phyloP scores from a whole-genome alignment of 2,329 filamentous ascomycete species.

The Cyclaneusma minus region DNA sequence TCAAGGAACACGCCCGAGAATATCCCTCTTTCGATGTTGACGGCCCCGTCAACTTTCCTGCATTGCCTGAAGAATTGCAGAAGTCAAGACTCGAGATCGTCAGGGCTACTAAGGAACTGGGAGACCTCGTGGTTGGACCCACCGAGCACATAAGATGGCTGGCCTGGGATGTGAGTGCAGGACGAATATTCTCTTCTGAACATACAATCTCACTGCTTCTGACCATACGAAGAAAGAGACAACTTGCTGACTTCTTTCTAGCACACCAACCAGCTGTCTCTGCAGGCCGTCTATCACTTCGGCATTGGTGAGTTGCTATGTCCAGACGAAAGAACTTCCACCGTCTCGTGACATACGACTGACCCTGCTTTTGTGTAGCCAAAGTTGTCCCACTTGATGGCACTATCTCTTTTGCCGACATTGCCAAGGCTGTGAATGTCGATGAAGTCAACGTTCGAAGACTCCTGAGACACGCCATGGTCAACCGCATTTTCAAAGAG shows the following conservation, averaged over 20 bases:
- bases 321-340: not conserved
- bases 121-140: constrained; percentile 31
- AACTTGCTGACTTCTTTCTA: constrained; percentile 13
- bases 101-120: constrained; percentile 31
- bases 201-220: not conserved
- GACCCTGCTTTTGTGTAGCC: constrained; percentile 19
- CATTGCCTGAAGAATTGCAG: constrained; percentile 28
- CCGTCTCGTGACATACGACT: not conserved
- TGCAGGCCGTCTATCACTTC: constrained; percentile 34
- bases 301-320: constrained; percentile 25
- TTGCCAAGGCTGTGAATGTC: constrained; percentile 28
- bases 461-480: constrained; percentile 40
- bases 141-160: constrained; percentile 34
- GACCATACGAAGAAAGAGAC: not conserved
- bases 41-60: constrained; percentile 29
- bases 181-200: not conserved
- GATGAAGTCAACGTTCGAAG: constrained; percentile 34
- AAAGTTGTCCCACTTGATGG: constrained; percentile 31
- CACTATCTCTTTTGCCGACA: constrained; percentile 28
- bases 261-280: constrained; percentile 33
- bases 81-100: constrained; percentile 30
- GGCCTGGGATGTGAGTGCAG: constrained; percentile 34
- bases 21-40: constrained; percentile 30
- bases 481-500: constrained; percentile 38
- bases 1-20: constrained; percentile 25